Evolutionary conservation across 768 basidiomycete species (phyloP), one percentile per base, ranked within the genome.

Genomic region (Boletales sp.): DNA sequence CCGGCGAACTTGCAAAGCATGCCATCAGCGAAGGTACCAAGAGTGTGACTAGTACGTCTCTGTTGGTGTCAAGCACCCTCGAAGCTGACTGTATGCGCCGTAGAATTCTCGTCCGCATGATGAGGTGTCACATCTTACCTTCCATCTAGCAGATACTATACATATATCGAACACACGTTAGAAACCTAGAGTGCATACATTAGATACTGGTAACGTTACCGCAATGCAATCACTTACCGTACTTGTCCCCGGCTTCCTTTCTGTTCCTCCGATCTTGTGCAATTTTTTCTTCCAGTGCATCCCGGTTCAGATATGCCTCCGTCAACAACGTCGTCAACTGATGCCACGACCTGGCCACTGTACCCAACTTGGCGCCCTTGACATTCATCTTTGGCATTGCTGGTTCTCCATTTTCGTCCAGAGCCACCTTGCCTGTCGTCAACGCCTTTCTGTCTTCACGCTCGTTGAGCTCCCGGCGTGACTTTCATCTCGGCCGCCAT

Each of bases 171-270:
- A 47, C 19, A 36, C 1, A 32, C 8, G 45, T 38, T 57, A 67
- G 53, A 67, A 67, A 18, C 65, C 66, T 66, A 36, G 5, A 46
- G 21, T 8, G 9, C 18, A 28, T 12, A 31, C 11, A 9, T 19
- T 54, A 6, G 50, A 32, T 19, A 28, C 10, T n/a, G 8, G 1
- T 4, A 8, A 18, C 25, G 2, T 15, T 11, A 18, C 7, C 4
- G 3, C 12, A 8, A 25, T 3, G 8, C 1, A 31, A 41, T 28
- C n/a, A 70, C 78, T 52, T 58, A 86, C 91, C 91, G 58, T 94
- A 93, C 77, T 93, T 94, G 69, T 90, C 92, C 10, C 91, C 91
- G 0, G 91, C 90, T 62, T 91, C 88, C 65, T 93, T 93, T 54
- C 90, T 77, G 60, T 93, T 93, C 53, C 87, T 74, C 54, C 84